A percentile compares a stretch with the other conserved stretches of the same genome.
Evolutionary conservation across 495 filamentous ascomycete species (phyloP).

Genomic region (Hypoxylon subgilvum): DNA sequence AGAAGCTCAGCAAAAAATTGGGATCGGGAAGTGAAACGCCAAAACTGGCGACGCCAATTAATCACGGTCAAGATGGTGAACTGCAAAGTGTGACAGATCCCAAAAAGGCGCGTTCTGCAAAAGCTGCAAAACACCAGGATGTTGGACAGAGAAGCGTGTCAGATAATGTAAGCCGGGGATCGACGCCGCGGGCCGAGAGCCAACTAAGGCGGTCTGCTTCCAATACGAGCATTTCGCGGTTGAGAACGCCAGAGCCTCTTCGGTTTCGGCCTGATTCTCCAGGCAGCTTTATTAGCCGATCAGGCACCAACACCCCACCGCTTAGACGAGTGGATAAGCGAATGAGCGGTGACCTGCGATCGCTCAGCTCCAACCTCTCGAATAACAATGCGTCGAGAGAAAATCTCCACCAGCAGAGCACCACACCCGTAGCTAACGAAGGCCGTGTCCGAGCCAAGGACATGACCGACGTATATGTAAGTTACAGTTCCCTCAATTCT

Average conservation of each 20-base stretch:
- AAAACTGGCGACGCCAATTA: constrained; percentile 30
- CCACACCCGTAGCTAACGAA: constrained; percentile 82
- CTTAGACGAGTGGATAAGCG: constrained; percentile 76
- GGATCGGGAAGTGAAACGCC: constrained; percentile 36
- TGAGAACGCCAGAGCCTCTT: constrained; percentile 63
- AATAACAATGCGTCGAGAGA: constrained; percentile 33
- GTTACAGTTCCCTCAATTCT: constrained; percentile 46
- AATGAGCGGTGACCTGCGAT: constrained; percentile 79
- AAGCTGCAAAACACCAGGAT: constrained; percentile 14
- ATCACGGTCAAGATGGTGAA: constrained; percentile 14
- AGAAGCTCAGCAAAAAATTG: constrained; percentile 28
- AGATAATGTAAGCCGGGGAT: constrained; percentile 34
- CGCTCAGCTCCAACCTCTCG: constrained; percentile 62
- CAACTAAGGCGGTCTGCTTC: constrained; percentile 49
- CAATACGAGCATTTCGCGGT: constrained; percentile 58
- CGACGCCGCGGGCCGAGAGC: constrained; percentile 43
- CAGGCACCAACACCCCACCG: constrained; percentile 60
- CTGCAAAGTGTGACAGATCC: constrained; percentile 15
- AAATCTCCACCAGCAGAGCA: constrained; percentile 60
- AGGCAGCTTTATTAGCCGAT: constrained; percentile 57
- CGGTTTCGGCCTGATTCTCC: constrained; percentile 64
- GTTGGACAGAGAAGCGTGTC: constrained; percentile 45
- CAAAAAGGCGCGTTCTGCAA: constrained; percentile 20
- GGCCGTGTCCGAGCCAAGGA: constrained; percentile 80
- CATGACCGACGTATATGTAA: constrained; percentile 94